These are phyloP conservation scores for Gypsophila paniculata DNA, from an alignment of 179 eudicot species.

Conservation along the genomic window DNA sequence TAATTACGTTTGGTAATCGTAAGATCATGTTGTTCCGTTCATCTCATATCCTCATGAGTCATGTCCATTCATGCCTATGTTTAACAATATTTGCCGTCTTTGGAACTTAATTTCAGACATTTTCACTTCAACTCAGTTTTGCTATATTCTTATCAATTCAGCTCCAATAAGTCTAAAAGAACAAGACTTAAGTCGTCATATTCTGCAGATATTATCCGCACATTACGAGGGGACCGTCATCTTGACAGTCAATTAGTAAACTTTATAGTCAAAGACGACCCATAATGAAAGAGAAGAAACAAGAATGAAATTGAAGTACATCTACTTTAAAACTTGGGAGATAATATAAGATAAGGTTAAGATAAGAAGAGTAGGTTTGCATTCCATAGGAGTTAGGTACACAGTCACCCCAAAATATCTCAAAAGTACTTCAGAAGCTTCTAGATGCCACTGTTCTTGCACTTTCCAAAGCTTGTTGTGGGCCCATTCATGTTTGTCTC, in stretches of 20 bases:
- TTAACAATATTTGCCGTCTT: too few relatives aligned
- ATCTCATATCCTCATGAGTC: too few relatives aligned
- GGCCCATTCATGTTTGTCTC: not conserved
- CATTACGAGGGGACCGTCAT: too few relatives aligned
- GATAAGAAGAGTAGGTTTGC: not conserved
- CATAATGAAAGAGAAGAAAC: not conserved
- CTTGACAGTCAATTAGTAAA: not conserved
- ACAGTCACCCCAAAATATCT: not conserved
- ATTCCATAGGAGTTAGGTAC: not conserved
- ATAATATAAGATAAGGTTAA: not conserved
- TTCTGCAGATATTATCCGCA: too few relatives aligned
- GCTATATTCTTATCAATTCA: too few relatives aligned
- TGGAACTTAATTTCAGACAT: too few relatives aligned
- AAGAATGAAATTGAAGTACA: too few relatives aligned
- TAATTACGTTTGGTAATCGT: constrained; percentile 2
- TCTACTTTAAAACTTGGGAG: not conserved
- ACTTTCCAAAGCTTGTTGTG: constrained; percentile 8
- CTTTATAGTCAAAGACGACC: not conserved
- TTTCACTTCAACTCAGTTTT: too few relatives aligned
- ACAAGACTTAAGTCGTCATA: too few relatives aligned
- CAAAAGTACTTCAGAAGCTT: constrained; percentile 1
- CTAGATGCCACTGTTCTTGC: constrained; percentile 4
- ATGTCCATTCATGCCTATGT: not conserved
- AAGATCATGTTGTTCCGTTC: not conserved
- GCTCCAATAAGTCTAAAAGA: too few relatives aligned